A percentile compares a stretch with the other conserved stretches of the same genome.
phyloP scores from a whole-genome alignment of 129 eudicot species.

The Solidago caesia region DNA sequence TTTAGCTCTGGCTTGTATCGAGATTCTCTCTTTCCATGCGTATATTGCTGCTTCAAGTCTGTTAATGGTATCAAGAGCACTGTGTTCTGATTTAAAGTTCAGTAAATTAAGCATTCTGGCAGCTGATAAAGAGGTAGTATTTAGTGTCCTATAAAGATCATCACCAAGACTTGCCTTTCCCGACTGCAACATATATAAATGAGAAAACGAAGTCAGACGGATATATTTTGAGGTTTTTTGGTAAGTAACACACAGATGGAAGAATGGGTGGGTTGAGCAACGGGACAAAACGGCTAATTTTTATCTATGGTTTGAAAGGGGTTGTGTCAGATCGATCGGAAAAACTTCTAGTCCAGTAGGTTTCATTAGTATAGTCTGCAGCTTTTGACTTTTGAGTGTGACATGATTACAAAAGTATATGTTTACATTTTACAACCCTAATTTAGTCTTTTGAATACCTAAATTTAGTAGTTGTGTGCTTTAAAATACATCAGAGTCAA shows the following conservation, averaged over 20 bases:
- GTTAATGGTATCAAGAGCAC: conserved; percentile 72
- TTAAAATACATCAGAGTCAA: too few relatives aligned
- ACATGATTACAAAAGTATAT: too few relatives aligned
- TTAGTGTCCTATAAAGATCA: conserved; percentile 62
- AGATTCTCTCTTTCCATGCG: conserved; percentile 69
- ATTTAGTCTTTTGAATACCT: too few relatives aligned
- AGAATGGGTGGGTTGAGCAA: background rate
- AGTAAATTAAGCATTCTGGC: conserved; percentile 54
- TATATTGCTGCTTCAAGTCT: conserved; percentile 72
- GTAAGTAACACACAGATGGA: background rate
- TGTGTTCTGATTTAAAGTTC: conserved; percentile 69
- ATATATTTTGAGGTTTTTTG: conserved; percentile 6
- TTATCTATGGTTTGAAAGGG: too few relatives aligned
- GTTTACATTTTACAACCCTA: too few relatives aligned
- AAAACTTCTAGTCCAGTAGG: too few relatives aligned
- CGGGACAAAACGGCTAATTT: background rate
- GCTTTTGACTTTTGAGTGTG: too few relatives aligned
- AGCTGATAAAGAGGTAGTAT: conserved; percentile 44
- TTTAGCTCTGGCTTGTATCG: conserved; percentile 39
- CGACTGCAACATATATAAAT: conserved; percentile 46
- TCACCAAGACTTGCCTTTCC: conserved; percentile 81
- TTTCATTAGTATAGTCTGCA: too few relatives aligned
- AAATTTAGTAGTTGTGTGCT: too few relatives aligned
- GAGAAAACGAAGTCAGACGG: background rate
- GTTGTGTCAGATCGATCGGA: too few relatives aligned